Evolutionary conservation across 116 monocot genomes (phyloP), one percentile per base, ranked within the genome.

Genomic region (Phalaenopsis hybrid): DNA sequence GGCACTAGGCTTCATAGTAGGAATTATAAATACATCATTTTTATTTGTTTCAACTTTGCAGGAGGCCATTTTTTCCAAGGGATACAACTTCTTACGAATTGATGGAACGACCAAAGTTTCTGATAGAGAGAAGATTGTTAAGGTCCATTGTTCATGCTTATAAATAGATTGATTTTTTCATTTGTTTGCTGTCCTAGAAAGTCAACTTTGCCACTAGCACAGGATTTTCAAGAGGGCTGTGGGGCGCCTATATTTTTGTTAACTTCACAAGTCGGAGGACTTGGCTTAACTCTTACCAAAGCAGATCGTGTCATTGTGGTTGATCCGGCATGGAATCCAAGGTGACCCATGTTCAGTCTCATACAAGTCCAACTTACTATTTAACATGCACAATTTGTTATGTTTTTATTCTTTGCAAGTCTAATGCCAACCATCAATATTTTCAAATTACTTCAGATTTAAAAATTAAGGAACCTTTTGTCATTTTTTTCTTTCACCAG

Each of bases 261-360:
- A 84, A 95, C 98, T 61, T 94, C 98, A 77, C 91, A 93, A 81
- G 98, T 99, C 86, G 98, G 95, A 57, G 98, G 98, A 63, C 98
- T 99, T 83, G 98, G 98, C 74, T 88, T 99, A 59, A 99, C 98
- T 57, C 92, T 99, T 59, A 99, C 98, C 63, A 93, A 87, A 82
- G 98, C 98, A 23, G 95, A 95, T 81, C 93, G 98, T 78, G 98
- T 99, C 72, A 93, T 99, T 87, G 93, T 99, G 68, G 91, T 95
- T 86, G 98, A 99, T 84, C 98, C 98, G 31, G 98, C 98, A 67
- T 99, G 95, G 98, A 99, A 99, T 82, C 98, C 98, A 79, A 99
- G 98, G 98, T 99, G 63, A 86, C 23, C 81, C 63, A 41, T 33
- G 45, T 75, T 44, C 20, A 75, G 18, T 75, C 10, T 74, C 9